Percentiles rank a stretch among this genome's conserved stretches.
These are phyloP conservation scores for Thuja plicata DNA, from an alignment of 83 land plant species.

Conservation along the genomic window DNA sequence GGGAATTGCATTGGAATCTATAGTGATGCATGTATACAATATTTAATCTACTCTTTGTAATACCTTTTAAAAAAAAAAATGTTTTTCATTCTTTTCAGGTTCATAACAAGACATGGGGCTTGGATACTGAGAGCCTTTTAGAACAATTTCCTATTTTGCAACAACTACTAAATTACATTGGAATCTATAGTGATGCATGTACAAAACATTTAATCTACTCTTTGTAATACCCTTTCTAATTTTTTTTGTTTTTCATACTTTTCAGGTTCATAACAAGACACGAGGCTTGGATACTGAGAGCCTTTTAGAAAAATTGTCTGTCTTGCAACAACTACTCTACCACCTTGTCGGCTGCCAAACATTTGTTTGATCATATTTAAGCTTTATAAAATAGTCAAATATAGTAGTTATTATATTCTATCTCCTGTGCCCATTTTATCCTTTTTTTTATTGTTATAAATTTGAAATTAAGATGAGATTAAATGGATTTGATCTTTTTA, in stretches of 20 bases:
- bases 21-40: too few species aligned
- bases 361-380: conserved; percentile 2
- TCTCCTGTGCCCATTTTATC: background rate
- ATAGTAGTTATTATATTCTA: background rate
- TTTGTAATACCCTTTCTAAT: background rate
- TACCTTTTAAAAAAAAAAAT: too few species aligned
- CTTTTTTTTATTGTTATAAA: background rate
- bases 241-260: background rate
- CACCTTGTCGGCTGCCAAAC: conserved; percentile 95
- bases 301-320: conserved; percentile 87
- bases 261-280: conserved; percentile 85
- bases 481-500: too few species aligned
- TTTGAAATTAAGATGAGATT: too few species aligned
- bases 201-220: background rate
- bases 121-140: too few species aligned
- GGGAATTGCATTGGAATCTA: too few species aligned
- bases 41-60: too few species aligned
- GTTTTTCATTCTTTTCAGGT: too few species aligned
- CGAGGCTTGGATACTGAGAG: conserved; percentile 67
- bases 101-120: too few species aligned
- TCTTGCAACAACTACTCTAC: conserved; percentile 81
- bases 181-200: background rate
- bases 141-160: too few species aligned
- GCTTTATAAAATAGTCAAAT: background rate
- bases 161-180: too few species aligned